Evolutionary conservation across 208 protist genomes (phyloP).

Genomic region (Willaertia magna): DNA sequence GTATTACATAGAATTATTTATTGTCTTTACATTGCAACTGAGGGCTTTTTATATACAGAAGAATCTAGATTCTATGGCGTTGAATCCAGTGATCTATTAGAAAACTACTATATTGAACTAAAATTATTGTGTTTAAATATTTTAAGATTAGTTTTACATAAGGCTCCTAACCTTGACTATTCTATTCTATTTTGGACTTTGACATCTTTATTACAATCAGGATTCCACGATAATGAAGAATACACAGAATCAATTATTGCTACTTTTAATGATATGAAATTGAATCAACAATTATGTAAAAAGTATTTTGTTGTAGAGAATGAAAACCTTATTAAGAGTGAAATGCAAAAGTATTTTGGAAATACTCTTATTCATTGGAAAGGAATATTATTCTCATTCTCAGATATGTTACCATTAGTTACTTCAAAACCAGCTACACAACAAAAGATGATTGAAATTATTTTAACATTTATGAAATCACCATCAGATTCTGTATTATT

Average conservation of each 20-base stretch:
- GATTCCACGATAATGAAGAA: neutral
- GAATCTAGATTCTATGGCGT: too few relatives aligned
- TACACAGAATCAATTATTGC: neutral
- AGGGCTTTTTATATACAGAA: too few relatives aligned
- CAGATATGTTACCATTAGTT: neutral
- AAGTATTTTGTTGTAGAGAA: neutral
- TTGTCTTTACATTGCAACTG: neutral
- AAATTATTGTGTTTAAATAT: too few relatives aligned
- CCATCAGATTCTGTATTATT: neutral
- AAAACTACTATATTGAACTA: too few relatives aligned
- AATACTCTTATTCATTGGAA: neutral
- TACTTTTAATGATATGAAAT: neutral
- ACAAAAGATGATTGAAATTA: neutral
- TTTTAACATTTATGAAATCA: neutral
- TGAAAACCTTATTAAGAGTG: neutral
- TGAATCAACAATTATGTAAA: neutral
- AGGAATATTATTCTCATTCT: neutral
- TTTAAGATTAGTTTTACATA: neutral
- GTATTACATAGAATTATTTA: neutral
- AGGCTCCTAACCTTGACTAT: neutral
- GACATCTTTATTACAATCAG: neutral
- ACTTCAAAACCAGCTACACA: neutral
- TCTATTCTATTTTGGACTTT: neutral
- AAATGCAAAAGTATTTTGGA: neutral
- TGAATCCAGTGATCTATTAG: too few relatives aligned